phyloP scores from a whole-genome alignment of 257 asterid species.

The Pogostemon cablin region DNA sequence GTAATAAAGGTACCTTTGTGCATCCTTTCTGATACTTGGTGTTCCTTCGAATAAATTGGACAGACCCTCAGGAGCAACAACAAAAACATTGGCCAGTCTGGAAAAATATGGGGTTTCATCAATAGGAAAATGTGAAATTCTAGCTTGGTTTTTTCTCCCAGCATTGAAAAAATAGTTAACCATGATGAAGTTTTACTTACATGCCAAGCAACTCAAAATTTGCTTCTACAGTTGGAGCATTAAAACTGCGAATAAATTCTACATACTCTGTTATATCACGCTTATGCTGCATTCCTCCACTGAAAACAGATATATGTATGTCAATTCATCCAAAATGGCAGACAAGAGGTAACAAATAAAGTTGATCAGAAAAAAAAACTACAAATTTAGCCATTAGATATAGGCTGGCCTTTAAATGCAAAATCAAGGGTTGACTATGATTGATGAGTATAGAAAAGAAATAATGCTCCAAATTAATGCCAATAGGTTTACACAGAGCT shows the following conservation, averaged over 20 bases:
- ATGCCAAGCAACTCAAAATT: conserved; percentile 93
- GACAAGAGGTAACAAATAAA: conserved; percentile 3
- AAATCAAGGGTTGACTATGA: conserved; percentile 3
- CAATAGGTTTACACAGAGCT: background rate
- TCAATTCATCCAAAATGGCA: background rate
- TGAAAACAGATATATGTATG: conserved; percentile 35
- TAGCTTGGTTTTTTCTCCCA: background rate
- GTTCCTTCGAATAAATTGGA: conserved; percentile 93
- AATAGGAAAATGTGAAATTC: conserved; percentile 1
- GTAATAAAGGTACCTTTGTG: conserved; percentile 68
- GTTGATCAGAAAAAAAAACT: conserved; percentile 9
- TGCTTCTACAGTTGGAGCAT: conserved; percentile 96
- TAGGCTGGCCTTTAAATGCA: background rate
- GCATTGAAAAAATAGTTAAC: conserved; percentile 12
- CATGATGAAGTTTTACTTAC: conserved; percentile 53
- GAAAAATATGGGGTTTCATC: conserved; percentile 29
- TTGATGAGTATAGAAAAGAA: background rate
- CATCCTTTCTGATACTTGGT: conserved; percentile 97
- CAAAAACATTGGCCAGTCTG: conserved; percentile 74
- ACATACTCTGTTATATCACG: conserved; percentile 99
- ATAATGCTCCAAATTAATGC: background rate
- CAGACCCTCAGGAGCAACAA: conserved; percentile 97
- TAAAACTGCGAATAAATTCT: conserved; percentile 94
- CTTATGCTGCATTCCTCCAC: conserved; percentile 97
- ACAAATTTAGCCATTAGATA: background rate